These are phyloP conservation scores for Piloderma croceum DNA, from an alignment of 768 basidiomycete species.

Conservation along the genomic window DNA sequence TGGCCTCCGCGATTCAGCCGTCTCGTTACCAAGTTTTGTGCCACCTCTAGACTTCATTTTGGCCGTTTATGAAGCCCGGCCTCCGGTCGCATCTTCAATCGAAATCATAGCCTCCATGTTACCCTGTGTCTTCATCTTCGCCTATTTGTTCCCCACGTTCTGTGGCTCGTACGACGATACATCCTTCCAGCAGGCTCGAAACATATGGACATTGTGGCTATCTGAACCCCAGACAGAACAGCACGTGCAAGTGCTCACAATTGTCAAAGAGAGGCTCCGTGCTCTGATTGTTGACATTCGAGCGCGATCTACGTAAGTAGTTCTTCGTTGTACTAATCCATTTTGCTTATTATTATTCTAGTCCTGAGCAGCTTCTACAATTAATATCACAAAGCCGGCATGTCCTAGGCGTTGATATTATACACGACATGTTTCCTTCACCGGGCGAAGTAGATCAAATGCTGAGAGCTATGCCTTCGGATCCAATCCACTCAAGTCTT, in stretches of 20 bases:
- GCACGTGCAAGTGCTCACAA: constrained; percentile 21
- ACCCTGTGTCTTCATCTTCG: constrained; percentile 43
- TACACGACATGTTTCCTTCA: constrained; percentile 50
- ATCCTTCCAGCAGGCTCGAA: constrained; percentile 15
- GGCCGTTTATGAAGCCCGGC: constrained; percentile 18
- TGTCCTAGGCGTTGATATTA: constrained; percentile 34
- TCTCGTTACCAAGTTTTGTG: constrained; percentile 19
- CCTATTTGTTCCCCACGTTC: constrained; percentile 40
- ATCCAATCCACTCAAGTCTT: constrained; percentile 47
- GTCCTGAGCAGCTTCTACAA: constrained; percentile 43
- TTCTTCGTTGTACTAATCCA: not conserved
- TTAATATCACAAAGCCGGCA: constrained; percentile 31
- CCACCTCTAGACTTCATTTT: constrained; percentile 30
- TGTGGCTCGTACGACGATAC: constrained; percentile 13
- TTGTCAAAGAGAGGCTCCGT: constrained; percentile 39
- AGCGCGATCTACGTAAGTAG: constrained; percentile 30
- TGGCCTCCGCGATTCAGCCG: constrained; percentile 25
- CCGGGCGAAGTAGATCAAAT: constrained; percentile 40
- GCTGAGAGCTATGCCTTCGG: constrained; percentile 40
- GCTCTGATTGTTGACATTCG: constrained; percentile 37
- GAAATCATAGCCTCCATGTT: constrained; percentile 22
- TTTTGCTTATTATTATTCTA: constrained; percentile 16
- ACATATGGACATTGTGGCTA: constrained; percentile 28
- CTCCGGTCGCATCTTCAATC: constrained; percentile 1
- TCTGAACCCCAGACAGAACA: constrained; percentile 16